Base-by-base conservation (phyloP, 805 yeast species). In the Zygoascus bituminiphila region DNA sequence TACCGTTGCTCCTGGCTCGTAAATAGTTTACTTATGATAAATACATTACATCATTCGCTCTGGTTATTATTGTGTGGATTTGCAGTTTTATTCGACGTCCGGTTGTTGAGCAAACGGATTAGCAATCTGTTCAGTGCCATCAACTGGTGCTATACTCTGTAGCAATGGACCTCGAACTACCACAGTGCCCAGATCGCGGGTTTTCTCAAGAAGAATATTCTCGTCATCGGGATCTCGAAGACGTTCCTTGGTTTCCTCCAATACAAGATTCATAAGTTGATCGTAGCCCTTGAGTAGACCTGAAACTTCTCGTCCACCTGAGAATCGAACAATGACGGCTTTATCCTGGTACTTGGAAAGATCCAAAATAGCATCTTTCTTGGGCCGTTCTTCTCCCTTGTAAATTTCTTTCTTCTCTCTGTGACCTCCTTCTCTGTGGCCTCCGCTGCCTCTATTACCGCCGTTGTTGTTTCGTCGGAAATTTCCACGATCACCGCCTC, bases 271-370 rank as follows among this genome's bases (percentile, higher is more conserved):
- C 96, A 91, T 88, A 61, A 88, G 84, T 64, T 89, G 96, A 65
- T 93, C 99, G 65, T 85, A 88, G 29, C 98, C 97, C 57, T 85
- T 87, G 57, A 91, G 75, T 0, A 71, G 69, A 31, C 98, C 98
- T 15, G 73, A 72, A n/a, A 84, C 79, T 57, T 81, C 81, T 61
- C 97, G 78, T 5, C 96, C 96, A 10, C 95, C 95, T 55, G 81
- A 76, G 62, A 93, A 79, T 58, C 84, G 82, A 47, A 89, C 91
- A 57, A 82, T 75, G 37, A 91, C 79, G 55, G 73, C 65, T 56
- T 82, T 73, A 62, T 87, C 94, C 58, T 78, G 78, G 63, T 84
- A 86, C 60, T 79, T 83, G 53, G 81, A 77, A 51, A 93, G 71
- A 63, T 89, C 88, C 48, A 88, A 71, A 51, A 89, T 86, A 20